Evolutionary conservation across 202 grass and related monocot genomes (phyloP).

Genomic region (Carex arenaria): DNA sequence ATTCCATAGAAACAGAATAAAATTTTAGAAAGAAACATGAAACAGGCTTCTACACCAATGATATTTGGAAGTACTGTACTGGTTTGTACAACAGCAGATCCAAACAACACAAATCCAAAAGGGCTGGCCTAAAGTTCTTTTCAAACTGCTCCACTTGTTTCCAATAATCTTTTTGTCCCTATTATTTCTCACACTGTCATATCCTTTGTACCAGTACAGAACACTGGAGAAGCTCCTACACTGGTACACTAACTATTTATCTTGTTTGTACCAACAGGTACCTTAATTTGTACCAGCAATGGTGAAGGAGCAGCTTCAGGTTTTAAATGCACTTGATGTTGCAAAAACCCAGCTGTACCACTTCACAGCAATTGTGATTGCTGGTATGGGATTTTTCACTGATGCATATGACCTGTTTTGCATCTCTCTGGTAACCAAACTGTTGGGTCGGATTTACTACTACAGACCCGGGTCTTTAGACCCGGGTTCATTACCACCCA

Average conservation of each 20-base stretch:
- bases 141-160: not conserved
- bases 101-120: not conserved
- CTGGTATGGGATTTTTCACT: slow-evolving; percentile 58
- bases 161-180: not conserved
- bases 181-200: not conserved
- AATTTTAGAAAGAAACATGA: not conserved
- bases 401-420: slow-evolving; percentile 53
- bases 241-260: not conserved
- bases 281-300: not conserved
- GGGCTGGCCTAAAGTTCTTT: not conserved
- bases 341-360: slow-evolving; percentile 63
- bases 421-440: slow-evolving; percentile 54
- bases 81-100: slow-evolving; percentile 6
- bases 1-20: not conserved
- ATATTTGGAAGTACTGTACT: not conserved
- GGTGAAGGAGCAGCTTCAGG: slow-evolving; percentile 31
- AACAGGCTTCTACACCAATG: not conserved
- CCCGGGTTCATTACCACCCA: slow-evolving; percentile 37
- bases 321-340: slow-evolving; percentile 37
- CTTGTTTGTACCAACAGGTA: slow-evolving; percentile 4
- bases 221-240: not conserved
- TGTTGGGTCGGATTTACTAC: slow-evolving; percentile 64
- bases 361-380: slow-evolving; percentile 56
- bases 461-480: slow-evolving; percentile 12
- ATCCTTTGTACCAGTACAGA: not conserved